Percentiles rank a stretch among this genome's conserved stretches.
Conservation (phyloP, 2,329 filamentous ascomycete genomes). For the Neopestalotiopsis rosae region DNA sequence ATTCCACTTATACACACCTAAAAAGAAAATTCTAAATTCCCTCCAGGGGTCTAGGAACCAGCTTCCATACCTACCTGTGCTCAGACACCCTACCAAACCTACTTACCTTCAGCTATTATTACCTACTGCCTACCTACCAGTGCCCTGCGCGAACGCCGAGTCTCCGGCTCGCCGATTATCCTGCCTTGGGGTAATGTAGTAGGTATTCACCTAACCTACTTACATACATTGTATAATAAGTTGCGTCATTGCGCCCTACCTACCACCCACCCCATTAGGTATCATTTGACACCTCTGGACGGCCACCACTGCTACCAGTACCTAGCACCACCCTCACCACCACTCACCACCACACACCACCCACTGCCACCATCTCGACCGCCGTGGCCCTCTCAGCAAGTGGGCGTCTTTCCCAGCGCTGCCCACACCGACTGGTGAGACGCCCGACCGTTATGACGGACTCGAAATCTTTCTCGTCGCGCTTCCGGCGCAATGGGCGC, state of each 20-base stretch:
- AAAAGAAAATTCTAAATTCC: background rate
- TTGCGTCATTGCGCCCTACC: conserved; percentile 9
- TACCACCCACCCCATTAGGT: background rate
- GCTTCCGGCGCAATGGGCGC: conserved; percentile 33
- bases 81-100: background rate
- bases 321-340: background rate
- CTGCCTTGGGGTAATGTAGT: background rate
- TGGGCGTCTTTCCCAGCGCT: conserved; percentile 11
- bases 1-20: conserved; percentile 2
- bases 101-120: no score
- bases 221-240: background rate
- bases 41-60: background rate
- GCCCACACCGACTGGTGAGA: conserved; percentile 10
- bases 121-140: background rate
- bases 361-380: background rate
- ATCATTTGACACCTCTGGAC: background rate
- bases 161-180: conserved; percentile 1
- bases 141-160: background rate
- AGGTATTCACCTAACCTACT: no score
- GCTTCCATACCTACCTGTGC: background rate
- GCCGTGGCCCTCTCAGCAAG: conserved; percentile 8
- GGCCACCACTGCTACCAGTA: background rate
- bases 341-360: background rate
- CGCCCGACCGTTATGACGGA: conserved; percentile 28
- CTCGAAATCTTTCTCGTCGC: conserved; percentile 29